Conservation (phyloP, 2,329 filamentous ascomycete genomes). For the Aureobasidium leucospermi region DNA sequence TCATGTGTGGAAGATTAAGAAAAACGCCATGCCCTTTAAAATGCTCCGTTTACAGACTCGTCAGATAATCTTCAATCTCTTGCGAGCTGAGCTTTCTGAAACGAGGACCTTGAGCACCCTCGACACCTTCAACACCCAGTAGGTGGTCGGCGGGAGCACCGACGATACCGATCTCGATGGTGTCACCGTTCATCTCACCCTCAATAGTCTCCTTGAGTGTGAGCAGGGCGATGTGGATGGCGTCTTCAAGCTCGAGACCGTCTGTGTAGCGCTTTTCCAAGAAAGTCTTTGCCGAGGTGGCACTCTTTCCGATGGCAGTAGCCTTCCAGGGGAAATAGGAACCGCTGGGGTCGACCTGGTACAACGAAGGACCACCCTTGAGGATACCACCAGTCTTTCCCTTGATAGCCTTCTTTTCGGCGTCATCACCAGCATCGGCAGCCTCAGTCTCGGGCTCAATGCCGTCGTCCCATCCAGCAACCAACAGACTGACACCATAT, state of each 20-base stretch:
- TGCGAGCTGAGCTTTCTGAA: slow-evolving; percentile 94
- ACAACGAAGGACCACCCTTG: slow-evolving; percentile 93
- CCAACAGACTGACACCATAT: slow-evolving; percentile 90
- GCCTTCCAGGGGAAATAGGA: slow-evolving; percentile 99
- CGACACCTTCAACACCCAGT: slow-evolving; percentile 82
- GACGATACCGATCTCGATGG: slow-evolving; percentile 96
- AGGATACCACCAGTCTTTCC: slow-evolving; percentile 92
- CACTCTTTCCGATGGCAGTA: slow-evolving; percentile 97
- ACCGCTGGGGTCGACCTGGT: slow-evolving; percentile 97
- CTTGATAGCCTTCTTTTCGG: slow-evolving; percentile 60
- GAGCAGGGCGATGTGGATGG: slow-evolving; percentile 93
- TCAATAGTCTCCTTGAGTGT: slow-evolving; percentile 99
- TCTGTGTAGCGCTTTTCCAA: slow-evolving; percentile 98
- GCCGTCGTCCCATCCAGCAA: slow-evolving; percentile 97
- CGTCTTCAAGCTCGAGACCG: slow-evolving; percentile 92
- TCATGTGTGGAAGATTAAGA: neutral
- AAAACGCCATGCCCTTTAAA: slow-evolving; percentile 4
- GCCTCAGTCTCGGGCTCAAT: slow-evolving; percentile 76
- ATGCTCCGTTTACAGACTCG: slow-evolving; percentile 64
- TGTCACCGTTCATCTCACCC: slow-evolving; percentile 98
- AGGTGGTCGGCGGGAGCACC: slow-evolving; percentile 90
- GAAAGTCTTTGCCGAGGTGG: slow-evolving; percentile 97
- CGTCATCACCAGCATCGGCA: slow-evolving; percentile 45
- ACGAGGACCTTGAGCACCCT: slow-evolving; percentile 73
- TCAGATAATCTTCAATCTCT: slow-evolving; percentile 99